Base-by-base conservation (phyloP, 768 basidiomycete genomes). In the Amanita muscaria region DNA sequence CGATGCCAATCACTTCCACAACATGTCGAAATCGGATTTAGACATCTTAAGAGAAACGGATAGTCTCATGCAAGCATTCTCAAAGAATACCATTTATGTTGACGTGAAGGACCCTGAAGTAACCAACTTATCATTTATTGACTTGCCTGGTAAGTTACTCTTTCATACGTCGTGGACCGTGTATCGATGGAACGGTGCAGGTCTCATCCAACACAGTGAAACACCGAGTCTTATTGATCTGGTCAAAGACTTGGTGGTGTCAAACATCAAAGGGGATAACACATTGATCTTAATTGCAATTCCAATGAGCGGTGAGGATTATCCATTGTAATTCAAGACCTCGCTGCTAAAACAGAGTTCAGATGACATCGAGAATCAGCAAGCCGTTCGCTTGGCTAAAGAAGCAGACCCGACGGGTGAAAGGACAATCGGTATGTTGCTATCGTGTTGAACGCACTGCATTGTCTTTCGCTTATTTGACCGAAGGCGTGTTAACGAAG, bases 311-410 rank as follows among this genome's bases (percentile, higher is more conserved):
- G 80, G 82, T 79, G 48, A 48, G 56, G 51, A 15, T 12, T n/a
- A n/a, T n/a, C n/a, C n/a, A n/a, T n/a, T n/a, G n/a, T n/a, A n/a
- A n/a, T n/a, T n/a, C n/a, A n/a, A n/a, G n/a, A n/a, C n/a, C n/a
- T n/a, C n/a, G n/a, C n/a, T n/a, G 27, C 27, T 29, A 12, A 29
- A 29, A 29, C n/a, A n/a, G n/a, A n/a, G n/a, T n/a, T 10, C 35
- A 85, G 84, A 81, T 38, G 84, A 87, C 39, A 72, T 82, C 22
- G 69, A 83, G 48, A 83, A 79, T 44, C 80, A 83, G 51, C 64
- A 61, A 46, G 80, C 83, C 0, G 67, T 77, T 2, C 61, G 48
- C 3, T 59, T 85, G 0, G 83, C 83, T 0, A 65, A 56, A 35
- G 61, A 67, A 4, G 70, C 60, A 1, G 83, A 85, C 54, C 70